Evolutionary conservation across 306 rosid genomes (phyloP).

Genomic region (Lathyrus sativus): DNA sequence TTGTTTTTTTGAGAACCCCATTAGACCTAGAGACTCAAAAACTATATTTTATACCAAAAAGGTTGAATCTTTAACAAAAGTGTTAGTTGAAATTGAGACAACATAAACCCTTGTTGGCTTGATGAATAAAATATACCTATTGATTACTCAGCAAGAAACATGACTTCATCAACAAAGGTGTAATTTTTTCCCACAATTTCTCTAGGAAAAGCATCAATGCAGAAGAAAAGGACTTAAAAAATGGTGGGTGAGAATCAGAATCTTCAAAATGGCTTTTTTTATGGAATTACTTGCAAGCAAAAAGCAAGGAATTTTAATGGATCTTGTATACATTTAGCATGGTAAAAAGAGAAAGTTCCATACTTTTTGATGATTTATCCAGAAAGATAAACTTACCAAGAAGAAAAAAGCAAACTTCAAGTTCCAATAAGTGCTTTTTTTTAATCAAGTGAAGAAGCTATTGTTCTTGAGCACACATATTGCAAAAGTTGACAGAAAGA

Average conservation of each 20-base stretch:
- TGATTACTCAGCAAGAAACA: slow-evolving; percentile 35
- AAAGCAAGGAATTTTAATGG: slow-evolving; percentile 1
- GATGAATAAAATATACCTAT: background rate
- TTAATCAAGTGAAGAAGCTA: background rate
- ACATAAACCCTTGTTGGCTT: slow-evolving; percentile 11
- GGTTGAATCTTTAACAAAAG: slow-evolving; percentile 25
- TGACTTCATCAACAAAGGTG: slow-evolving; percentile 3
- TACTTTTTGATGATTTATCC: slow-evolving; percentile 16
- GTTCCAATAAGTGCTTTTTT: slow-evolving; percentile 6
- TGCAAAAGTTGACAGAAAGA: slow-evolving; percentile 17
- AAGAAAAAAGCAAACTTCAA: slow-evolving; percentile 20
- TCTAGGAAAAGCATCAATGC: slow-evolving; percentile 28
- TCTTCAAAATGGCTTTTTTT: slow-evolving; percentile 1
- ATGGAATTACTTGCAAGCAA: background rate
- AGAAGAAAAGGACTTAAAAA: slow-evolving; percentile 12
- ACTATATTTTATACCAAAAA: slow-evolving; percentile 6
- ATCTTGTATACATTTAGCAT: background rate
- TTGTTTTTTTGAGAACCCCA: slow-evolving; percentile 42
- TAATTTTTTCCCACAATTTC: slow-evolving; percentile 7
- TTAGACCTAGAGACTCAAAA: slow-evolving; percentile 27
- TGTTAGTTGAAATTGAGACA: slow-evolving; percentile 22
- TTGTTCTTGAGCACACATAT: slow-evolving; percentile 13
- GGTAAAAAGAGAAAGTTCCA: slow-evolving; percentile 5
- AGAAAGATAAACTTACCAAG: slow-evolving; percentile 37
- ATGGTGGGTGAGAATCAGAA: slow-evolving; percentile 26